These are phyloP conservation scores for Trichoderma citrinoviride DNA, from an alignment of 2,329 filamentous ascomycete species.

Conservation along the genomic window DNA sequence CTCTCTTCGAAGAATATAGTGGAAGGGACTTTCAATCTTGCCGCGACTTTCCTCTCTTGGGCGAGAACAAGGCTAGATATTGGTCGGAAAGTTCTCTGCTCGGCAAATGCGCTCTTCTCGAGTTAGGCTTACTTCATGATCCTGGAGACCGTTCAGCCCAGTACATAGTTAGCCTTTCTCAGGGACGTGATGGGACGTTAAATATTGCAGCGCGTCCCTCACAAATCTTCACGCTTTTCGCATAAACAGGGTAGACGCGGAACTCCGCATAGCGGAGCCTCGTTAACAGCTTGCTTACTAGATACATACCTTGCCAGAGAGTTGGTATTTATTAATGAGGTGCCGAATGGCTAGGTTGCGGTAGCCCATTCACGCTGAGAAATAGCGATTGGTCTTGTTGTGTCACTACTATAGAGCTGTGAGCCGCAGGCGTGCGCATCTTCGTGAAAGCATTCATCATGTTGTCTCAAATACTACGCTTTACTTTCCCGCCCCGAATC, in stretches of 20 bases:
- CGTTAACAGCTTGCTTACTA: background rate
- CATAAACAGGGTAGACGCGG: background rate
- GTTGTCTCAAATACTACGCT: constrained; percentile 26
- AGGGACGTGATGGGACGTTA: background rate
- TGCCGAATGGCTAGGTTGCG: background rate
- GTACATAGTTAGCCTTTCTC: background rate
- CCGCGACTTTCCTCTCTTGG: too few relatives aligned
- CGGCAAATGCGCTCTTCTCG: too few relatives aligned
- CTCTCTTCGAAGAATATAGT: too few relatives aligned
- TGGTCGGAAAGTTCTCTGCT: too few relatives aligned
- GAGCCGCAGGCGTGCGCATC: too few relatives aligned
- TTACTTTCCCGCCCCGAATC: constrained; percentile 19
- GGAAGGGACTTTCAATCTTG: too few relatives aligned
- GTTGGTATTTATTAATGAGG: background rate
- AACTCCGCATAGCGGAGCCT: background rate
- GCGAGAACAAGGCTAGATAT: too few relatives aligned
- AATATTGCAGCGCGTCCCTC: background rate
- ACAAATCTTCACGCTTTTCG: background rate
- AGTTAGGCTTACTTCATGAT: too few relatives aligned
- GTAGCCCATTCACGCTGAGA: background rate
- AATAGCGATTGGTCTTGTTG: background rate
- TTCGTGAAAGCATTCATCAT: constrained; percentile 10
- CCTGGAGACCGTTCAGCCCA: too few relatives aligned
- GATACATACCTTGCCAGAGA: background rate
- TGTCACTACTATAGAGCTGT: background rate